A percentile compares a stretch with the other conserved stretches of the same genome.
Evolutionary conservation across 441 rosid genomes (phyloP).

Genomic region (Populus tomentosa): DNA sequence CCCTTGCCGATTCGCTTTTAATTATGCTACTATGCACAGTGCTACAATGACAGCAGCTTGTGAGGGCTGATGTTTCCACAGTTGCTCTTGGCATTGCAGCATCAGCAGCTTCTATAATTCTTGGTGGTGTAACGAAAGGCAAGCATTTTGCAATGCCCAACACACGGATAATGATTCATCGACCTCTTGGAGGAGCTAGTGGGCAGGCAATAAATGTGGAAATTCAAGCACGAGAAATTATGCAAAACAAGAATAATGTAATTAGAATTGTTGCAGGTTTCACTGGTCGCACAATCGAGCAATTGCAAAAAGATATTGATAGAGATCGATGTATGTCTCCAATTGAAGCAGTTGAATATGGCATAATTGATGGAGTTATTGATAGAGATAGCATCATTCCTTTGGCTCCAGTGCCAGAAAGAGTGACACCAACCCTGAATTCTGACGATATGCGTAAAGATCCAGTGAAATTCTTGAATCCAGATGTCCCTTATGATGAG

Average conservation of each 20-base stretch:
- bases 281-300: conserved; percentile 66
- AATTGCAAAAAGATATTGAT: conserved; percentile 70
- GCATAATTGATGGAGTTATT: conserved; percentile 88
- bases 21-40: conserved; percentile 36
- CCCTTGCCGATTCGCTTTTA: not conserved
- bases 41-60: conserved; percentile 95
- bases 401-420: conserved; percentile 69
- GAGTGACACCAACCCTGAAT: conserved; percentile 55
- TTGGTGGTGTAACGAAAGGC: conserved; percentile 89
- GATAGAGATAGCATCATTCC: conserved; percentile 87
- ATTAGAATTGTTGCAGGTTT: conserved; percentile 59
- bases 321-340: conserved; percentile 91
- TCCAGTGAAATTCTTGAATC: conserved; percentile 74
- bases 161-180: conserved; percentile 90
- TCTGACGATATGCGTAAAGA: conserved; percentile 56
- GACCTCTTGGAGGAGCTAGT: conserved; percentile 87
- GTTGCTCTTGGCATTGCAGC: conserved; percentile 85
- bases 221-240: conserved; percentile 81
- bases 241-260: conserved; percentile 71
- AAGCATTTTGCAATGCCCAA: conserved; percentile 97
- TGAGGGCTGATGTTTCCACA: conserved; percentile 92
- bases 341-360: conserved; percentile 87
- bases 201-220: conserved; percentile 83
- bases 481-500: conserved; percentile 88
- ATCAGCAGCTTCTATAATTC: conserved; percentile 84